A percentile compares a stretch with the other conserved stretches of the same genome.
Conservation (phyloP, 352 stramenopile species). For the Phytophthora aleatoria region DNA sequence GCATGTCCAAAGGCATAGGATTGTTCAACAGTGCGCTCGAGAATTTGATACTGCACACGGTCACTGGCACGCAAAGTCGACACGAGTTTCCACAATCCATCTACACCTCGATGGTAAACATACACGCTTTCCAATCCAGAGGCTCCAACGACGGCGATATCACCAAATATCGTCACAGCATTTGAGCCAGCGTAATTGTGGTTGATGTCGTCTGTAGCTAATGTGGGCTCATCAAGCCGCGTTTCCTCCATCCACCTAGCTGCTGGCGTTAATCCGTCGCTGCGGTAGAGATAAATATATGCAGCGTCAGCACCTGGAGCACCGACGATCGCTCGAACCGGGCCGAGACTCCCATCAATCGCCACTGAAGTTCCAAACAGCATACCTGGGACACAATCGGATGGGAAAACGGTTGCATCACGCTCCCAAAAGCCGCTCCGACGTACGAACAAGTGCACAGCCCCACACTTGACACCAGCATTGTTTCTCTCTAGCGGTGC, state of each 20-base stretch:
- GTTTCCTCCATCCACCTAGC: conserved; percentile 56
- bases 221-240: conserved; percentile 43
- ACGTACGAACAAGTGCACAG: conserved; percentile 71
- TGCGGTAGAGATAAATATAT: conserved; percentile 51
- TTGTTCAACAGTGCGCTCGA: conserved; percentile 82
- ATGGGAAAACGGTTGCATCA: conserved; percentile 53
- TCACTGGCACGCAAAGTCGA: conserved; percentile 77
- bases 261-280: conserved; percentile 22
- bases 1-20: conserved; percentile 87
- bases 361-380: conserved; percentile 70
- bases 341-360: conserved; percentile 70
- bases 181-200: conserved; percentile 73
- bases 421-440: conserved; percentile 73
- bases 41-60: conserved; percentile 82
- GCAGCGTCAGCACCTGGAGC: conserved; percentile 61
- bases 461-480: conserved; percentile 48
- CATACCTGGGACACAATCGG: conserved; percentile 51
- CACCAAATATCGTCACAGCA: conserved; percentile 80
- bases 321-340: conserved; percentile 67
- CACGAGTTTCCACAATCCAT: conserved; percentile 54
- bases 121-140: conserved; percentile 68
- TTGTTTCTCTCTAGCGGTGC: conserved; percentile 54
- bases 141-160: conserved; percentile 92
- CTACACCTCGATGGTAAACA: conserved; percentile 66
- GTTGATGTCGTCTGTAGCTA: conserved; percentile 39